A percentile compares a stretch with the other conserved stretches of the same genome.
Conservation (phyloP, 345 rosid species). For the Arabidopsis suecica region DNA sequence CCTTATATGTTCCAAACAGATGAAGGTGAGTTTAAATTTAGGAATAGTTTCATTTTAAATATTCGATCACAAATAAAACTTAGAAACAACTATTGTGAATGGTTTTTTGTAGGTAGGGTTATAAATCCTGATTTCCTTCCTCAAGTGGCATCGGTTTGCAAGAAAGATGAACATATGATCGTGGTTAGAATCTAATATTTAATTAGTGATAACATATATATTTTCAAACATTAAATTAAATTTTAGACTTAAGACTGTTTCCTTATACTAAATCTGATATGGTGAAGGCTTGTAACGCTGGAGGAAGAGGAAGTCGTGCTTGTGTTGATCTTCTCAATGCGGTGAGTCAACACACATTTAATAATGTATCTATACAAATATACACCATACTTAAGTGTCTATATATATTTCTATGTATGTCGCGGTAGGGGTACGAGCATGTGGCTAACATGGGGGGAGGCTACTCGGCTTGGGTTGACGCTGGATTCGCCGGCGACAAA, state of each 20-base stretch:
- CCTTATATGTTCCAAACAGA: conserved; percentile 59
- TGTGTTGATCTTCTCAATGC: conserved; percentile 53
- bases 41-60: not conserved
- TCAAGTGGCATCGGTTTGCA: conserved; percentile 46
- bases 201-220: not conserved
- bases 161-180: conserved; percentile 52
- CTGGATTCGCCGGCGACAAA: conserved; percentile 49
- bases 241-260: conserved; percentile 1
- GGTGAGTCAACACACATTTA: conserved; percentile 37
- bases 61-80: not conserved
- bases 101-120: conserved; percentile 40
- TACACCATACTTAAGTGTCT: not conserved
- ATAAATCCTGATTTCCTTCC: conserved; percentile 54
- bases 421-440: conserved; percentile 45
- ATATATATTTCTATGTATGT: not conserved
- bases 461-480: conserved; percentile 57
- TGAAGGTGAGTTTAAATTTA: conserved; percentile 45
- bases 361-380: not conserved
- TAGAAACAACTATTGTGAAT: not conserved
- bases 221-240: not conserved
- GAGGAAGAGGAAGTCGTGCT: conserved; percentile 48
- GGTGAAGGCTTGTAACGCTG: conserved; percentile 47
- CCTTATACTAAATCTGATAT: not conserved
- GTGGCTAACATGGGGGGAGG: conserved; percentile 60
- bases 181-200: conserved; percentile 44